Evolutionary conservation across 2,329 filamentous ascomycete species (phyloP), one percentile per base, ranked within the genome.

Genomic region (Mycocentrospora acerina): DNA sequence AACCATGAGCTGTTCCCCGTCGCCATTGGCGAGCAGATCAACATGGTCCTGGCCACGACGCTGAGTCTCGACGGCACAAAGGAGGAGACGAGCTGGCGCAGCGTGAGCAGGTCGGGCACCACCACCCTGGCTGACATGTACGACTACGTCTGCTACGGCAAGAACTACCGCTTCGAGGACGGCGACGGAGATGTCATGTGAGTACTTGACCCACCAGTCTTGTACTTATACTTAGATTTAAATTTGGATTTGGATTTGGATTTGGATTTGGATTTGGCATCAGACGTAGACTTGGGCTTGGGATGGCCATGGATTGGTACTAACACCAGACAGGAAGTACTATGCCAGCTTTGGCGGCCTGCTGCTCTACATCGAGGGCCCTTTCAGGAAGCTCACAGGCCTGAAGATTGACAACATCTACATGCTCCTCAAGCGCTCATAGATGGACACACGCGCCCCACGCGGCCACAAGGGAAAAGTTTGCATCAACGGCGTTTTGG

Each of bases 271-370:
- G n/a, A n/a, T n/a, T n/a, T n/a, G n/a, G n/a, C n/a, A n/a, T n/a
- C n/a, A n/a, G n/a, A n/a, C n/a, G n/a, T n/a, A n/a, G n/a, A n/a
- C n/a, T n/a, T n/a, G n/a, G n/a, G n/a, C n/a, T n/a, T n/a, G n/a
- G n/a, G n/a, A n/a, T 2, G 19, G 3, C 36, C 48, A 22, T 32
- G 18, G 12, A 11, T 10, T 45, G 30, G 40, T 42, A 55, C 59
- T 69, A 41, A 70, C 42, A 8, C 14, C 26, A 13, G 46, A 51
- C 55, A 97, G 91, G 66, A 94, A 95, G 67, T 88, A 90, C 18
- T 98, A 91, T 70, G 79, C 94, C 55, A 95, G 90, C 1, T 98
- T 96, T 60, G 93, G 93, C 32, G 93, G 93, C 7, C 74, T 98
- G 50, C 72, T 98, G 59, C 84, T 97, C 72, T 89, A 86, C 58